These are phyloP conservation scores for Salix suchowensis DNA, from an alignment of 345 rosid species.

Conservation along the genomic window DNA sequence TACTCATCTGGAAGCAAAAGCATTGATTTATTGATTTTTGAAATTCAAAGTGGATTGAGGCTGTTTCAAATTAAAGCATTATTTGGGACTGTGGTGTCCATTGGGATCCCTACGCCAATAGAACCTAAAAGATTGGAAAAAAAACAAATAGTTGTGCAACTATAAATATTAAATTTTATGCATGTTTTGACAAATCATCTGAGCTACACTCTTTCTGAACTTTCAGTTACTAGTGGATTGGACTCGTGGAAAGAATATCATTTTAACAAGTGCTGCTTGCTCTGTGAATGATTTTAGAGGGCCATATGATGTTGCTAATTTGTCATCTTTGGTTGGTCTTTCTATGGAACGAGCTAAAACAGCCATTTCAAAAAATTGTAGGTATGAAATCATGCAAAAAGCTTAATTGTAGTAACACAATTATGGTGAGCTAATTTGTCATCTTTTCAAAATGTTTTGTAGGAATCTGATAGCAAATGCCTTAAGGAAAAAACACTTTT, in stretches of 20 bases:
- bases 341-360: conserved; percentile 67
- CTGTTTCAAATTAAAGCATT: not conserved
- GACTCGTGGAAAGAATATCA: conserved; percentile 78
- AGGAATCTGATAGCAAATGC: conserved; percentile 61
- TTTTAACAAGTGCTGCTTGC: conserved; percentile 70
- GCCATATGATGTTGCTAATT: conserved; percentile 74
- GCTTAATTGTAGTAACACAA: not conserved
- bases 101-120: not conserved
- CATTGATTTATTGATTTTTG: not conserved
- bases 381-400: conserved; percentile 38
- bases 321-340: conserved; percentile 68
- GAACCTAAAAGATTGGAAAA: too few relatives aligned
- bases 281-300: conserved; percentile 77
- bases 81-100: not conserved
- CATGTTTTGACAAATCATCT: not conserved
- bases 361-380: conserved; percentile 72
- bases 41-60: not conserved
- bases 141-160: not conserved
- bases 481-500: conserved; percentile 62
- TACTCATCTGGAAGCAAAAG: not conserved
- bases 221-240: conserved; percentile 73
- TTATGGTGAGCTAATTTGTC: not conserved
- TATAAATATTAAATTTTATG: not conserved
- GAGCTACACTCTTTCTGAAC: not conserved
- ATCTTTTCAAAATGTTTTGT: conserved; percentile 15